These are phyloP conservation scores for Trypanosoma platydactyli DNA, from an alignment of 208 protist species.

Conservation along the genomic window DNA sequence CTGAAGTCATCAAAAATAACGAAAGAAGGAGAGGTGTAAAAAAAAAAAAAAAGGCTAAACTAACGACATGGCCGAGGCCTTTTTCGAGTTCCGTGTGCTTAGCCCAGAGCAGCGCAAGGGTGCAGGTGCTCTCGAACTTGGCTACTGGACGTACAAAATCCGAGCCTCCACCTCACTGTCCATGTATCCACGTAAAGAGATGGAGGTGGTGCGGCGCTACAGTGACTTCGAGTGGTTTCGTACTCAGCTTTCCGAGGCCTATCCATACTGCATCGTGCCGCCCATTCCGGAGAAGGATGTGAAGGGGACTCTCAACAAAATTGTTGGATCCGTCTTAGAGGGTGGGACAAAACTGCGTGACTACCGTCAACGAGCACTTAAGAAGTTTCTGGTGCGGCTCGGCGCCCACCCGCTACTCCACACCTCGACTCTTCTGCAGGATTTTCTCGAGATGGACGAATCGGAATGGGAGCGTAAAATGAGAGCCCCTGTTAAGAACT, in stretches of 20 bases:
- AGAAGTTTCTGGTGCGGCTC: constrained; percentile 75
- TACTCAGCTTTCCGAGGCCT: constrained; percentile 52
- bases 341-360: constrained; percentile 42
- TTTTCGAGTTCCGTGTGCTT: constrained; percentile 41
- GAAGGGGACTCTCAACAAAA: constrained; percentile 60
- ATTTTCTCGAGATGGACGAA: constrained; percentile 77
- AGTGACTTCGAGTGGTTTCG: constrained; percentile 88
- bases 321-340: constrained; percentile 31
- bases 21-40: no score
- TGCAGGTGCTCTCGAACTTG: constrained; percentile 66
- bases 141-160: constrained; percentile 84
- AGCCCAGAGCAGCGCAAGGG: constrained; percentile 55
- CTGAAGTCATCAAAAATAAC: no score
- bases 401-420: constrained; percentile 70
- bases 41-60: constrained; percentile 14
- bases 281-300: constrained; percentile 91
- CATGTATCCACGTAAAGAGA: constrained; percentile 26
- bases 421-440: constrained; percentile 50
- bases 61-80: constrained; percentile 13
- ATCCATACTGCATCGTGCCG: constrained; percentile 83
- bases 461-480: constrained; percentile 64
- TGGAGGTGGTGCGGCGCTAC: constrained; percentile 72
- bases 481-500: constrained; percentile 36
- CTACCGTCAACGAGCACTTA: constrained; percentile 77
- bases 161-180: constrained; percentile 32